phyloP scores from a whole-genome alignment of 1,284 basidiomycete species.

The Naganishia cerealis region DNA sequence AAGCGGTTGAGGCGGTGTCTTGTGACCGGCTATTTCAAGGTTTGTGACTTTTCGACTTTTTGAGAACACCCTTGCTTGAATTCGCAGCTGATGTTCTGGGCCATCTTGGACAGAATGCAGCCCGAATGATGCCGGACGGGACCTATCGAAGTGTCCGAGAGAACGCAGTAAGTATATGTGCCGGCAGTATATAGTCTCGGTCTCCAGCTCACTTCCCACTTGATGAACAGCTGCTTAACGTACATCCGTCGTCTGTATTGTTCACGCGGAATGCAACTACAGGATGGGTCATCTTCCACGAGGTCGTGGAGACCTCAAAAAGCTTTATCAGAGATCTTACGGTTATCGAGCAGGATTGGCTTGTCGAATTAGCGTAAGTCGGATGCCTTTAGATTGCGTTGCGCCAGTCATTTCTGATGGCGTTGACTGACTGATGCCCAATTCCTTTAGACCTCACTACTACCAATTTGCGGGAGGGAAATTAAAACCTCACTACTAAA shows the following conservation, averaged over 20 bases:
- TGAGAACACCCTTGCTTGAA: background rate
- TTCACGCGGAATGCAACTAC: constrained; percentile 87
- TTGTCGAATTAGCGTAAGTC: constrained; percentile 56
- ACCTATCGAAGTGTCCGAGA: constrained; percentile 82
- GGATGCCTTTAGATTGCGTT: background rate
- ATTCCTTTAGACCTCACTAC: constrained; percentile 28
- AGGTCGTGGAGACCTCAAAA: constrained; percentile 93
- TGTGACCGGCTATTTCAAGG: constrained; percentile 85
- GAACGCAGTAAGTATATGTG: constrained; percentile 63
- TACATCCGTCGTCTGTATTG: constrained; percentile 89
- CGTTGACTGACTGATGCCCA: background rate
- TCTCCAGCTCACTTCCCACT: constrained; percentile 9
- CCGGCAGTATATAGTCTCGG: background rate
- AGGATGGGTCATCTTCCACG: constrained; percentile 92
- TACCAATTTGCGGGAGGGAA: constrained; percentile 31
- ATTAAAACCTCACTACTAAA: constrained; percentile 15
- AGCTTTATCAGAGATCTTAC: constrained; percentile 62
- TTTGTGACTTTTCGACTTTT: constrained; percentile 30
- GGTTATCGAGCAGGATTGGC: constrained; percentile 59
- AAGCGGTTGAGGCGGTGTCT: constrained; percentile 77
- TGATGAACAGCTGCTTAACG: constrained; percentile 67
- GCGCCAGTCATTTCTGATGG: too few relatives aligned
- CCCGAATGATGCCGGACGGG: constrained; percentile 82
- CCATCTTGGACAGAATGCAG: constrained; percentile 64
- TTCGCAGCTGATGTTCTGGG: background rate